phyloP scores from a whole-genome alignment of 257 asterid species.

The Nicotiana otophora region DNA sequence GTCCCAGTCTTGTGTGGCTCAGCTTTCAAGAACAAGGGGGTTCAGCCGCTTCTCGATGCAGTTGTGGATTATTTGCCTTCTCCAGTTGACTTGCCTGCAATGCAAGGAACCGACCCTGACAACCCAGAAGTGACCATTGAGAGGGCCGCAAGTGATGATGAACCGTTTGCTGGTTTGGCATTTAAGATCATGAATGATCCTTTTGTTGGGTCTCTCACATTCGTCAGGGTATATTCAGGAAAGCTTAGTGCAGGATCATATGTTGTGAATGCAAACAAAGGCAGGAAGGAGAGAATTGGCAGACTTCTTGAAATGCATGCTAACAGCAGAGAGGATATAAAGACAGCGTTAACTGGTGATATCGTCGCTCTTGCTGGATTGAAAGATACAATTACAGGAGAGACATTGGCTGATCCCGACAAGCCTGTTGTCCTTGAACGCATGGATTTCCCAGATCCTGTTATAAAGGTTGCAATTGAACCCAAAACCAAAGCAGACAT shows the following conservation, averaged over 20 bases:
- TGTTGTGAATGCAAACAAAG: conserved; percentile 79
- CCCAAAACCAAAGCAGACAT: conserved; percentile 95
- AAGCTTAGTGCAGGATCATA: conserved; percentile 85
- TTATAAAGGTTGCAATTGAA: conserved; percentile 95
- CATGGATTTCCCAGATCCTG: conserved; percentile 99
- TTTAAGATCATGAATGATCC: conserved; percentile 95
- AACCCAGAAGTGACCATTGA: conserved; percentile 61
- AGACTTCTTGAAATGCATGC: conserved; percentile 97
- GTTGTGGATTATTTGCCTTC: conserved; percentile 92
- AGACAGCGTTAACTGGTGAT: conserved; percentile 78
- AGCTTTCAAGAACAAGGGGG: conserved; percentile 93
- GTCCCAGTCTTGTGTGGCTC: conserved; percentile 95
- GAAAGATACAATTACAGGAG: conserved; percentile 92
- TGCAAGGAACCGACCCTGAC: conserved; percentile 90
- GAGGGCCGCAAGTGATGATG: conserved; percentile 53
- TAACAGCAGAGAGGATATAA: conserved; percentile 88
- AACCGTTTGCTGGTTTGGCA: conserved; percentile 88
- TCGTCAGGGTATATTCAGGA: conserved; percentile 79
- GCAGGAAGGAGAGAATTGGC: conserved; percentile 90
- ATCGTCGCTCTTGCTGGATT: conserved; percentile 95
- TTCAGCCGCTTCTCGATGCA: conserved; percentile 84
- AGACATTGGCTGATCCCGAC: conserved; percentile 79
- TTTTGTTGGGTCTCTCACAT: conserved; percentile 90
- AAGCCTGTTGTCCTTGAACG: conserved; percentile 82
- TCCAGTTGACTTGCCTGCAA: conserved; percentile 79